Evolutionary conservation across 2,329 filamentous ascomycete species (phyloP), one percentile per base, ranked within the genome.

Genomic region (Colletotrichum sublineola): DNA sequence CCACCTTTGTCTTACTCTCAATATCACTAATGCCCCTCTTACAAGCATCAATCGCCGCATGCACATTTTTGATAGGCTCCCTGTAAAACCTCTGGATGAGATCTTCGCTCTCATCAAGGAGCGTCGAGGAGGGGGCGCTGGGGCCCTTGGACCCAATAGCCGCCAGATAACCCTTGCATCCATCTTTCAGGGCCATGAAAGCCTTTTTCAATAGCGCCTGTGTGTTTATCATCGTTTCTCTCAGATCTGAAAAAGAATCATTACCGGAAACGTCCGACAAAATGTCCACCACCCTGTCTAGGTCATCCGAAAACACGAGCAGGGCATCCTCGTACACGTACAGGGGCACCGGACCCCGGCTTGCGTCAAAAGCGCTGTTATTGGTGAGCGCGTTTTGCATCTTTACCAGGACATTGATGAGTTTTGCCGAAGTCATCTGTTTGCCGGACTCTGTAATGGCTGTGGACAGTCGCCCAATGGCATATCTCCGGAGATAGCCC

Each of bases 311-410:
- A 14, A 72, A 69, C 2, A 72, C 69, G 18, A 69, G 58, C 33
- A 72, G 15, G 20, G 69, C 60, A 48, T 72, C 66, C 53, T 72
- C 52, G 31, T 72, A 72, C 44, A 68, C 69, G 40, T 72, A 72
- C 4, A 60, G 8, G 4, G 69, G 69, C 3, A 72, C 31, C 18
- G 66, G 29, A n/a, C 60, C 69, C n/a, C 66, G 69, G 14, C 53
- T 63, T 42, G 36, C 58, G 46, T 69, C 66, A 60, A 72, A 72
- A 24, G 69, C 53, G 46, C 33, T 56, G 8, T 72, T 72, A 2
- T 72, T 72, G 18, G 66, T 72, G 18, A 72, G 69, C 5, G 69
- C 66, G 31, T 72, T 72, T 42, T 72, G 69, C 46, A 64, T 61
- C 33, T 46, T 64, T 2, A 72, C 69, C 7, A 72, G 14, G 29